phyloP scores from a whole-genome alignment of 495 filamentous ascomycete genomes.

The Lophium mytilinum region DNA sequence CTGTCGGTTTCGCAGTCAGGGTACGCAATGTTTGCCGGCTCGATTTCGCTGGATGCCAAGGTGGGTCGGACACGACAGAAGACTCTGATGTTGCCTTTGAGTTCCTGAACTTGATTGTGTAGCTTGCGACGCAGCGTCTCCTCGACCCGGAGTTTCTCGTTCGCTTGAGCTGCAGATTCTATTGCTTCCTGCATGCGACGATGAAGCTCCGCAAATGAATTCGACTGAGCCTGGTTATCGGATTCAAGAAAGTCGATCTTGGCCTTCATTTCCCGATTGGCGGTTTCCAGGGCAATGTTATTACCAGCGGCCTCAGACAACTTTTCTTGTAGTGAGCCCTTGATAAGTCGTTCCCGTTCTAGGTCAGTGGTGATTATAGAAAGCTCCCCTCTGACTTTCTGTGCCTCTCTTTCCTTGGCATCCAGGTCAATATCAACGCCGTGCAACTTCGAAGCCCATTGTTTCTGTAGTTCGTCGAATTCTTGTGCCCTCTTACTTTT shows the following conservation, averaged over 20 bases:
- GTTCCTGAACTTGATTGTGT: conserved; percentile 95
- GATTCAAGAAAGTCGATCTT: conserved; percentile 84
- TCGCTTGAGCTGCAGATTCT: conserved; percentile 55
- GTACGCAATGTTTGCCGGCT: conserved; percentile 61
- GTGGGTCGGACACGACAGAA: conserved; percentile 94
- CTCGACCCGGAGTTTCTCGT: conserved; percentile 80
- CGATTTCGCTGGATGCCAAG: conserved; percentile 41
- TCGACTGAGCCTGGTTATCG: conserved; percentile 74
- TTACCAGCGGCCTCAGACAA: conserved; percentile 56
- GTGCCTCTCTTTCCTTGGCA: conserved; percentile 49
- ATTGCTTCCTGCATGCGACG: conserved; percentile 68
- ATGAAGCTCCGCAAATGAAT: conserved; percentile 69
- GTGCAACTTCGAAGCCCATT: conserved; percentile 55
- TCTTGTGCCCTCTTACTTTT: conserved; percentile 50
- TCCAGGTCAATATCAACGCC: conserved; percentile 54
- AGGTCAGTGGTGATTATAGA: conserved; percentile 40
- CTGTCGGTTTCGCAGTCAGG: conserved; percentile 69
- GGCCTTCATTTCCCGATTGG: conserved; percentile 62
- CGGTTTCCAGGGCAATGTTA: conserved; percentile 61
- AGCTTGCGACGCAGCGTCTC: conserved; percentile 86
- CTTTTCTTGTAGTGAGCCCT: conserved; percentile 49
- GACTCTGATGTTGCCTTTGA: conserved; percentile 98
- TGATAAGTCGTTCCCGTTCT: conserved; percentile 46
- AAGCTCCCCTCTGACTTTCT: conserved; percentile 50
- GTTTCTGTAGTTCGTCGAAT: conserved; percentile 53